A percentile compares a stretch with the other conserved stretches of the same genome.
phyloP scores from a whole-genome alignment of 352 stramenopile species.

The Chrysophaeum taylorii region DNA sequence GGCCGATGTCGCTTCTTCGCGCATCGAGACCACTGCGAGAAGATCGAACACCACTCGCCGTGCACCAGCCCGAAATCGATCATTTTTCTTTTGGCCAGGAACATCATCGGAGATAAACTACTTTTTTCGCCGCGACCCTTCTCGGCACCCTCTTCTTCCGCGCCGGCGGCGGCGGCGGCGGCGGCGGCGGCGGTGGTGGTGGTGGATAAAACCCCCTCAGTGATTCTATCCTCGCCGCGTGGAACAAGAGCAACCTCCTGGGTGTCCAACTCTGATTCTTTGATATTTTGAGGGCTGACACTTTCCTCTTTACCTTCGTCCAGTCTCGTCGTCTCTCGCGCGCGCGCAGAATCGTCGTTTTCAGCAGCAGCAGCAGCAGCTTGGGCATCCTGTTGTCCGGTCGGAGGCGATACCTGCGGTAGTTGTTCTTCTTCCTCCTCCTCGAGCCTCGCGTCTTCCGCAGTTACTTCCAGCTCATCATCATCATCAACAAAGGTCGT shows the following conservation, averaged over 20 bases:
- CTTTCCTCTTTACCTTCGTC: background rate
- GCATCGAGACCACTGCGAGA: background rate
- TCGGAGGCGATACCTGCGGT: background rate
- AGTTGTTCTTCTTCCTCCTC: constrained; percentile 6
- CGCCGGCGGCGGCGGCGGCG: background rate
- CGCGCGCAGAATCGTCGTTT: background rate
- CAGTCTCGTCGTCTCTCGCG: background rate
- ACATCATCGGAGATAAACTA: constrained; percentile 1
- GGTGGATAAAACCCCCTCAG: constrained; percentile 5
- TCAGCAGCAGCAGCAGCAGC: constrained; percentile 4
- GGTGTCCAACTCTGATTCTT: constrained; percentile 2
- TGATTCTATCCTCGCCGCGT: constrained; percentile 13
- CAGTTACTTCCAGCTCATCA: constrained; percentile 4
- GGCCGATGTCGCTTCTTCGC: background rate
- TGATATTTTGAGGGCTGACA: background rate
- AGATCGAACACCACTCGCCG: constrained; percentile 5
- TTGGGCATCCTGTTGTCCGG: constrained; percentile 12
- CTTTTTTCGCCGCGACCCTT: constrained; percentile 26
- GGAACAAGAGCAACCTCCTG: constrained; percentile 2
- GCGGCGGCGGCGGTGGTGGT: background rate
- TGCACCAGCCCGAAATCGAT: constrained; percentile 4
- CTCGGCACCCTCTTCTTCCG: constrained; percentile 15
- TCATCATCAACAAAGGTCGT: constrained; percentile 2
- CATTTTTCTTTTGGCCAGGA: background rate
- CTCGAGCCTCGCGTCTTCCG: constrained; percentile 1